phyloP scores from a whole-genome alignment of 2,329 filamentous ascomycete species.

The Aureobasidium sp. region DNA sequence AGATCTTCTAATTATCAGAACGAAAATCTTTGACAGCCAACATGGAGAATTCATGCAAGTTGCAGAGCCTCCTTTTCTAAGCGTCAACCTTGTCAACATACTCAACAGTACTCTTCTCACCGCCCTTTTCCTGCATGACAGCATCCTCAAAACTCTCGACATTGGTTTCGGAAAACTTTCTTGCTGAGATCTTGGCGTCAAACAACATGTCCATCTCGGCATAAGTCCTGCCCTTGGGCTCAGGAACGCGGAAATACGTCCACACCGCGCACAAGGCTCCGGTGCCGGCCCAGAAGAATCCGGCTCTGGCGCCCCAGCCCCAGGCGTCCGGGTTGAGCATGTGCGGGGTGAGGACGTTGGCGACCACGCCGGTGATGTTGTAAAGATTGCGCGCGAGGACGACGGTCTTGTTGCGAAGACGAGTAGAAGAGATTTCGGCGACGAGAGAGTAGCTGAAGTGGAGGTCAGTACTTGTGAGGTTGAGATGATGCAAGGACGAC shows the following conservation, averaged over 20 bases:
- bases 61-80: not conserved
- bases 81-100: not conserved
- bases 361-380: no score
- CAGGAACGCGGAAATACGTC: constrained; percentile 40
- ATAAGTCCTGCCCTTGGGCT: constrained; percentile 37
- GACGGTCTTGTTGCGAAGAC: constrained; percentile 26
- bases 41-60: no score
- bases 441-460: constrained; percentile 23
- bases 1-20: no score
- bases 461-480: not conserved
- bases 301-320: constrained; percentile 32
- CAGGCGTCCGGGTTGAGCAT: constrained; percentile 26
- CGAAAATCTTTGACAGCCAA: no score
- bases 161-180: constrained; percentile 26
- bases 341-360: constrained; percentile 23
- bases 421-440: constrained; percentile 25
- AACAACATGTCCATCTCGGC: constrained; percentile 40
- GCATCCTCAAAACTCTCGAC: not conserved
- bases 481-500: no score
- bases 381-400: constrained; percentile 3
- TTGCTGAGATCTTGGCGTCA: constrained; percentile 32
- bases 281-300: constrained; percentile 38
- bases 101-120: not conserved
- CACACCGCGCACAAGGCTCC: constrained; percentile 32
- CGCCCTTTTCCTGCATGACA: not conserved